These are phyloP conservation scores for Ophiocordyceps robertsii DNA, from an alignment of 2,329 filamentous ascomycete species.

Conservation along the genomic window DNA sequence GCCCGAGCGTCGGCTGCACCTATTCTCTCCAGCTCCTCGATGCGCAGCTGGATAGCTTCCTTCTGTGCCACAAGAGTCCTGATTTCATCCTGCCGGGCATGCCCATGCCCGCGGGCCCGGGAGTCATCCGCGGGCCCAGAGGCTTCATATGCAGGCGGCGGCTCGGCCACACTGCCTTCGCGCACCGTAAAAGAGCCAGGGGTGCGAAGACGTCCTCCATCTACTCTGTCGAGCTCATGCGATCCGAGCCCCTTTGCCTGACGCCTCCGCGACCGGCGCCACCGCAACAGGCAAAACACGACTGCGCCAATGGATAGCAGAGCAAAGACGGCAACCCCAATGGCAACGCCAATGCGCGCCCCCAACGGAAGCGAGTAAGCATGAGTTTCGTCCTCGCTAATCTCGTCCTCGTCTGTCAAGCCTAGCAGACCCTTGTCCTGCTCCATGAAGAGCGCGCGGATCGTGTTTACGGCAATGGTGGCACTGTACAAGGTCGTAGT, in stretches of 20 bases:
- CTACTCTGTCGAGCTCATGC: slow-evolving; percentile 1
- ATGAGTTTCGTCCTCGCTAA: slow-evolving; percentile 7
- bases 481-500: slow-evolving; percentile 23
- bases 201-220: background rate
- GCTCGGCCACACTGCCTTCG: slow-evolving; percentile 6
- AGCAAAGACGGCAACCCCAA: slow-evolving; percentile 16
- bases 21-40: slow-evolving; percentile 17
- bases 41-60: slow-evolving; percentile 19
- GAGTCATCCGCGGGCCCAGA: slow-evolving; percentile 10
- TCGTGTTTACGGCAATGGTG: slow-evolving; percentile 22
- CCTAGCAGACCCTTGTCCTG: slow-evolving; percentile 19
- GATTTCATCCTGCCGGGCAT: slow-evolving; percentile 16
- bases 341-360: slow-evolving; percentile 21
- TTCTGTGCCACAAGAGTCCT: slow-evolving; percentile 19
- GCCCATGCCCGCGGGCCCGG: slow-evolving; percentile 8
- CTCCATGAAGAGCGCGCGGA: slow-evolving; percentile 23
- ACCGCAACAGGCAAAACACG: slow-evolving; percentile 13
- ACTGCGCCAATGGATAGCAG: slow-evolving; percentile 13
- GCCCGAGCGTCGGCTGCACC: background rate
- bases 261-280: slow-evolving; percentile 7
- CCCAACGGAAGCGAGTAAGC: slow-evolving; percentile 12
- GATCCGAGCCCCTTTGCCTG: slow-evolving; percentile 3
- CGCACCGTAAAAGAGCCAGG: background rate
- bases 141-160: slow-evolving; percentile 18
- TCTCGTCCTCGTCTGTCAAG: slow-evolving; percentile 18